Conservation (phyloP, 2,329 filamentous ascomycete genomes). For the Hypoxylon rubiginosum region DNA sequence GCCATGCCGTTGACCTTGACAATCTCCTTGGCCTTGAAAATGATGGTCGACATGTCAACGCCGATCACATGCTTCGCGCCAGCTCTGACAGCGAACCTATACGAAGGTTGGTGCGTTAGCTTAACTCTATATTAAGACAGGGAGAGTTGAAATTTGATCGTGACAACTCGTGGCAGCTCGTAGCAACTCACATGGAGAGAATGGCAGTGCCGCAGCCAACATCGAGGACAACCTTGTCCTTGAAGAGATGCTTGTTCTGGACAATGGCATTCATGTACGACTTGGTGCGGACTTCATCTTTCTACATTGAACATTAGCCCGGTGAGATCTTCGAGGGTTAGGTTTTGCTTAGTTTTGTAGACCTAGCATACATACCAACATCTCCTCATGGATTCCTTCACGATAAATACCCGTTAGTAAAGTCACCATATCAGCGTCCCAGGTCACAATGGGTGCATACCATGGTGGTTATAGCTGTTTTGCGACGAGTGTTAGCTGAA, state of each 20-base stretch:
- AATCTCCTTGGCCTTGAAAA: slow-evolving; percentile 97
- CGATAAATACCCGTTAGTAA: slow-evolving; percentile 42
- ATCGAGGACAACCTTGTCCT: slow-evolving; percentile 87
- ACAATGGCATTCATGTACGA: slow-evolving; percentile 98
- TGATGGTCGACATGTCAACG: slow-evolving; percentile 99
- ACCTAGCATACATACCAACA: slow-evolving; percentile 79
- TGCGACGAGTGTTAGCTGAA: slow-evolving; percentile 34
- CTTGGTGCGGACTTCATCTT: slow-evolving; percentile 97
- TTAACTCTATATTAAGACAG: slow-evolving; percentile 3
- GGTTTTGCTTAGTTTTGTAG: slow-evolving; percentile 33
- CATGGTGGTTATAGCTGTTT: slow-evolving; percentile 95
- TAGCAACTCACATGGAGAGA: slow-evolving; percentile 87
- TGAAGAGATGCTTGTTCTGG: slow-evolving; percentile 95
- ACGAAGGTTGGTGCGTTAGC: slow-evolving; percentile 31
- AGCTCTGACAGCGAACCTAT: slow-evolving; percentile 94
- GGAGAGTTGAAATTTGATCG: slow-evolving; percentile 14
- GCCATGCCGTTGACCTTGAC: slow-evolving; percentile 91
- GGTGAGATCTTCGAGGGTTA: slow-evolving; percentile 13
- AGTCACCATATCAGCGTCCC: neutral
- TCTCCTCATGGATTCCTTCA: slow-evolving; percentile 94
- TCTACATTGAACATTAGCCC: slow-evolving; percentile 67
- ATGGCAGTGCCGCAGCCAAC: slow-evolving; percentile 98
- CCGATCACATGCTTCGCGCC: slow-evolving; percentile 99
- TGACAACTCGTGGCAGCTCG: too few relatives aligned
- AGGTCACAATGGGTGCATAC: slow-evolving; percentile 63